Base-by-base conservation (phyloP, 2,329 filamentous ascomycete genomes). In the Cyphellophora attinorum region DNA sequence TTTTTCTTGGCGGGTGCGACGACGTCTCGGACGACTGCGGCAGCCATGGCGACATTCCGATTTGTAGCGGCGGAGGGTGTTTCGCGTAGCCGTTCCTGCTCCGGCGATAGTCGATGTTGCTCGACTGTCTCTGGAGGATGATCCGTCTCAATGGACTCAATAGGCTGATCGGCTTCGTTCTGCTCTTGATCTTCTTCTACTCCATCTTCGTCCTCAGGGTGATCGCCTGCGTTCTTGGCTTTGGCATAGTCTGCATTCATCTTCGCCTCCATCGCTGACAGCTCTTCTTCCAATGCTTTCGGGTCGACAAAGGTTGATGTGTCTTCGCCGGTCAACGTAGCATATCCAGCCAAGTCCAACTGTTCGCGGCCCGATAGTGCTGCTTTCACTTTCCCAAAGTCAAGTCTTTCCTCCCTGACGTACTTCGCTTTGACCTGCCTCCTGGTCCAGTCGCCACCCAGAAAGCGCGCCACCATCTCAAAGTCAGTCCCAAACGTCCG, bases 401-500 rank as follows among this genome's bases (percentile, higher is more conserved):
- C 62, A 4, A 65, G 56, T 15, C 68, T 64, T 51, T 79, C 74
- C 53, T 80, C 76, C 23, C 70, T 69, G 17, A 65, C 67, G 55
- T 77, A 80, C 46, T 80, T 79, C 11, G 67, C 53, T 53, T 80
- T 80, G 46, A 80, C 72, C 47, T 73, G 67, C n/a, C 66, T 64
- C n/a, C 76, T 62, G 6, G 68, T 72, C 30, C 67, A 62, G 8
- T 68, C 68, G 1, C 71, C 70, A 44, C 79, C 78, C 58, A 79
- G 64, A 40, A 72, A 71, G 46, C 66, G 70, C 44, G 79, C 76
- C 55, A 78, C 72, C 55, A 68, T 66, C 37, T 37, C 43, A 46
- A 80, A 80, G 49, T 80, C 75, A 0, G 74, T 79, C 21, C 76
- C 76, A 47, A 77, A 79, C 61, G 73, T 74, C 13, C 65, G 61